Conservation (phyloP, 1,284 basidiomycete species). For the Hypsizygus ulmarius region DNA sequence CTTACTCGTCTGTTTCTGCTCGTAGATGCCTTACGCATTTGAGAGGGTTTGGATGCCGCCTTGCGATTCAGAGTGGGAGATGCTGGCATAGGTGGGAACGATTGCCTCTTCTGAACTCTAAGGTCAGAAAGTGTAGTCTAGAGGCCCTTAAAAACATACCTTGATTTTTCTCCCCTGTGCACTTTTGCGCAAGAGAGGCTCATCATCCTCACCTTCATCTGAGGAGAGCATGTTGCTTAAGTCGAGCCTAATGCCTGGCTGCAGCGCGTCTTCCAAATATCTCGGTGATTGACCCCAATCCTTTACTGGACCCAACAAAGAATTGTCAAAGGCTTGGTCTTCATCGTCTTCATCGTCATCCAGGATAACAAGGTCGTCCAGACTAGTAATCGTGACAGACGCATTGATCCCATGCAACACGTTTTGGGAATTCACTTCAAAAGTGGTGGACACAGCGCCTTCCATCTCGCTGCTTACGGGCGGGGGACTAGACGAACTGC, state of each 20-base stretch:
- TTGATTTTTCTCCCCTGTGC: conserved; percentile 22
- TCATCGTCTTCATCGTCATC: conserved; percentile 28
- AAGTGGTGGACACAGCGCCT: conserved; percentile 29
- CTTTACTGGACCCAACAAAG: conserved; percentile 38
- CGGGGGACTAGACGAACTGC: conserved; percentile 66
- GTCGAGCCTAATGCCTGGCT: conserved; percentile 38
- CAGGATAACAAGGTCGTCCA: conserved; percentile 26
- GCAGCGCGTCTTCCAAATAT: conserved; percentile 23
- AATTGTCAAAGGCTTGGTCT: conserved; percentile 29
- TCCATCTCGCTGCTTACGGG: conserved; percentile 43
- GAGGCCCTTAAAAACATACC: conserved; percentile 16
- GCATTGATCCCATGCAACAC: conserved; percentile 4
- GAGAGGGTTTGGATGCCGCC: conserved; percentile 26
- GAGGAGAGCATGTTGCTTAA: conserved; percentile 25
- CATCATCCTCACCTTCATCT: conserved; percentile 30
- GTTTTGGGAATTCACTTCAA: conserved; percentile 15
- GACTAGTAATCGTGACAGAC: conserved; percentile 18
- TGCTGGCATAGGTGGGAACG: conserved; percentile 40
- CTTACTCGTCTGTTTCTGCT: conserved; percentile 17
- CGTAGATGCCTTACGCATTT: conserved; percentile 18
- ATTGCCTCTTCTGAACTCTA: conserved; percentile 28
- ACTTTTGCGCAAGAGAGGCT: conserved; percentile 24
- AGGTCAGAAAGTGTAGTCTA: conserved; percentile 2
- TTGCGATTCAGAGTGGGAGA: conserved; percentile 51
- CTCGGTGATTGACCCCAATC: conserved; percentile 38